Conservation (phyloP, 148 eudicot species). For the Drosera capensis region DNA sequence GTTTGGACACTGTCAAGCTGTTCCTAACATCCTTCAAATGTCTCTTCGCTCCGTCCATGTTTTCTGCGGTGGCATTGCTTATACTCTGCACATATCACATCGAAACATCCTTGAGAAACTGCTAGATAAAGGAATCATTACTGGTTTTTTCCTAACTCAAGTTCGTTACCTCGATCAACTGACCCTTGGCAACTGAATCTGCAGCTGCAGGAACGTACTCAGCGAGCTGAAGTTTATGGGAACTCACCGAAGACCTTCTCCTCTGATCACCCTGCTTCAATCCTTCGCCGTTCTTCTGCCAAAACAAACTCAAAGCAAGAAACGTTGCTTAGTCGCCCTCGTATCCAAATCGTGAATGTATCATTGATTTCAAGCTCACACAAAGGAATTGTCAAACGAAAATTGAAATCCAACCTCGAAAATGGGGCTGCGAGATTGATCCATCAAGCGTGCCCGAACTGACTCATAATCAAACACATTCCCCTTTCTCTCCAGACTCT, state of each 20-base stretch:
- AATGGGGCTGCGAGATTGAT: conserved; percentile 31
- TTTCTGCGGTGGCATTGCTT: neutral
- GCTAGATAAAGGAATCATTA: too few relatives aligned
- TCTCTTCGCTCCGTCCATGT: conserved; percentile 9
- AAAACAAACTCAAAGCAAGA: neutral
- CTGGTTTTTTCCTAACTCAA: too few relatives aligned
- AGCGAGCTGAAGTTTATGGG: conserved; percentile 36
- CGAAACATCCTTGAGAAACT: too few relatives aligned
- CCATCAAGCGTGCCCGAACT: conserved; percentile 10
- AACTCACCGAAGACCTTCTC: conserved; percentile 43
- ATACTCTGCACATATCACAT: neutral
- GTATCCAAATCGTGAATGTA: too few relatives aligned
- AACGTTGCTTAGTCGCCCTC: too few relatives aligned
- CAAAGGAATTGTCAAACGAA: neutral
- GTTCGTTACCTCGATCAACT: neutral
- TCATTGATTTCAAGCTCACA: too few relatives aligned
- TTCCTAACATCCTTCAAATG: conserved; percentile 26
- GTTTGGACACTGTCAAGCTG: conserved; percentile 35
- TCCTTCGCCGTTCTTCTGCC: conserved; percentile 13
- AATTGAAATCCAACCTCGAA: conserved; percentile 20
- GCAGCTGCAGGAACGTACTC: neutral
- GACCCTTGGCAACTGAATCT: neutral
- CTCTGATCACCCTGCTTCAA: conserved; percentile 31
- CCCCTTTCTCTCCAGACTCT: conserved; percentile 12
- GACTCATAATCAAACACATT: conserved; percentile 3